Percentiles rank a stretch among this genome's conserved stretches.
Conservation (phyloP, 2,329 filamentous ascomycete species). For the Xylaria sp. region DNA sequence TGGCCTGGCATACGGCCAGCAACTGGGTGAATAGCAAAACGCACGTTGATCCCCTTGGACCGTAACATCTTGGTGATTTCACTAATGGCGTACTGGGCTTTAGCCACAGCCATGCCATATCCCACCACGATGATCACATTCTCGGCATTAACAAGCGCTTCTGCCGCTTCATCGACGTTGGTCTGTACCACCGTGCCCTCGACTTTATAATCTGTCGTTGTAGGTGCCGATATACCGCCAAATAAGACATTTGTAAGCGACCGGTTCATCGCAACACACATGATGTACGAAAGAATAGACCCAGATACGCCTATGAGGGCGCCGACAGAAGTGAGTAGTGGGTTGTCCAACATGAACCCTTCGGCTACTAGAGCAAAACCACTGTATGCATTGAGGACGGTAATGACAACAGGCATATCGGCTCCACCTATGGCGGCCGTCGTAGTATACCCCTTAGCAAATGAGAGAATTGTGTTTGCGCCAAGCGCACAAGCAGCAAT, state of each 20-base stretch:
- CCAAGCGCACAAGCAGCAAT: conserved; percentile 80
- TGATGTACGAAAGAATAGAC: conserved; percentile 86
- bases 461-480: conserved; percentile 78
- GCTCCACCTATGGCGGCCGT: conserved; percentile 90
- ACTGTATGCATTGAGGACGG: conserved; percentile 87
- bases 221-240: conserved; percentile 73
- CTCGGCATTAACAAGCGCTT: conserved; percentile 75
- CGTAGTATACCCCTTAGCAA: conserved; percentile 85
- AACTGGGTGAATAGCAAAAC: conserved; percentile 89
- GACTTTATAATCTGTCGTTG: conserved; percentile 71
- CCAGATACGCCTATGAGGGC: conserved; percentile 88
- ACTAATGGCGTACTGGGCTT: conserved; percentile 88
- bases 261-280: conserved; percentile 90
- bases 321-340: conserved; percentile 82
- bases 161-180: conserved; percentile 79
- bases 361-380: conserved; percentile 90
- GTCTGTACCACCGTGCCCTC: conserved; percentile 81
- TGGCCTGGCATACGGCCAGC: conserved; percentile 92
- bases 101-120: conserved; percentile 93
- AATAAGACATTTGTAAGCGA: conserved; percentile 90
- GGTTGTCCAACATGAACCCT: conserved; percentile 89
- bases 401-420: conserved; percentile 92
- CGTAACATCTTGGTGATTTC: conserved; percentile 79
- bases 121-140: conserved; percentile 89
- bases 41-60: conserved; percentile 77